Base-by-base conservation (phyloP, 2,329 filamentous ascomycete species). In the Nigrospora osmanthi region DNA sequence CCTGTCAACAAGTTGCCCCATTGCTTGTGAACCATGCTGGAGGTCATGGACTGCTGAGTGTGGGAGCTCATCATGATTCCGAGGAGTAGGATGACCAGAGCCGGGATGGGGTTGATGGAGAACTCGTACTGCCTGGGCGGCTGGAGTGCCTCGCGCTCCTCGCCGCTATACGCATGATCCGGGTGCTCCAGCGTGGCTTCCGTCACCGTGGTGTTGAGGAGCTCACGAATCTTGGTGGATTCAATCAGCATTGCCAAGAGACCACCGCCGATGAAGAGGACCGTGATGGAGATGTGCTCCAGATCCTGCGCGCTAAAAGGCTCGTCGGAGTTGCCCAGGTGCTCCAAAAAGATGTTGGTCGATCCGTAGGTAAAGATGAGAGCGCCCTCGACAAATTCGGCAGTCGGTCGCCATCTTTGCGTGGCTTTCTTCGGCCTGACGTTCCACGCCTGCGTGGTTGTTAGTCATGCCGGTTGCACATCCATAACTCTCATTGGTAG, bases 51-150 rank as follows among this genome's bases (percentile, higher is more conserved):
- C 28, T 72, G 63, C 62, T 95, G 90, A 47, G 91, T 87, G 64
- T 97, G 91, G 23, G 87, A 89, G 58, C 85, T 85, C 91, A 97
- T 97, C 87, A 95, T 93, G 61, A 90, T 79, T 32, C 93, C 93
- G 2, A 96, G 73, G 1, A 96, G 72, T 47, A 96, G 72, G 53
- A 97, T 91, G 40, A 95, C 79, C 4, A 97, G 72, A 1, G 83
- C 87, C 0, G 91, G 93, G 54, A 97, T 79, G 1, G 90, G 91
- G 62, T 97, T 96, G 60, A 93, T 73, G 1, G 90, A 87, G 52
- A 89, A 78, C 12, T 71, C 67, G 62, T 94, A 90, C 10, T 80
- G 78, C 44, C 72, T 74, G 1, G 88, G 89, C 15, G 74, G 61
- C 42, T 73, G 66, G 61, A 79, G 78, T 15, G 67, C 58, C 38